Conservation (phyloP, 2,329 filamentous ascomycete genomes). For the Fusarium sterilihyphosum region DNA sequence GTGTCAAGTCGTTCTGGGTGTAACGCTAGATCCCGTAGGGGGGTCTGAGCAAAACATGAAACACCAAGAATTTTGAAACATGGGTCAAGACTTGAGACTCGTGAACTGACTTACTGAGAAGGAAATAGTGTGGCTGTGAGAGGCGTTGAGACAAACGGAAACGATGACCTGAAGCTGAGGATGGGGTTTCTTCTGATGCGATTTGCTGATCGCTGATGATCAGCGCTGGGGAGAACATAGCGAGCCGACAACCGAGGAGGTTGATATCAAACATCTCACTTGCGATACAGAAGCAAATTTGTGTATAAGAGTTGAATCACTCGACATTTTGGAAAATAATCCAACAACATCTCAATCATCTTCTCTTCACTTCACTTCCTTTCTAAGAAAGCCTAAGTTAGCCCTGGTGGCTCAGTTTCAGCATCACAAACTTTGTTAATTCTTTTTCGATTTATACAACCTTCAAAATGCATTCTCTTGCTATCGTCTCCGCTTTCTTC, state of each 20-base stretch:
- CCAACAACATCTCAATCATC: background rate
- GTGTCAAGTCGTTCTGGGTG: background rate
- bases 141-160: background rate
- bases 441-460: no score
- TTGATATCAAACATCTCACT: background rate
- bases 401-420: constrained; percentile 9
- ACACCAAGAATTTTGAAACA: constrained; percentile 16
- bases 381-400: background rate
- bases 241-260: background rate
- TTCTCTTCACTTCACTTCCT: background rate
- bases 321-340: background rate
- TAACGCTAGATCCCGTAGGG: background rate
- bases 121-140: background rate
- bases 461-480: constrained; percentile 45
- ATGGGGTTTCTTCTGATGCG: background rate
- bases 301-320: background rate
- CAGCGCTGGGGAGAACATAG: background rate
- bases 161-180: constrained; percentile 12
- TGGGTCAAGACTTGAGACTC: background rate
- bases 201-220: background rate
- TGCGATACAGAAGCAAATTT: background rate
- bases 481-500: constrained; percentile 49
- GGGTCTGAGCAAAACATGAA: constrained; percentile 25
- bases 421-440: background rate
- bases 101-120: background rate